Conservation (phyloP, 1,284 basidiomycete species). For the Clitocybe nebularis region DNA sequence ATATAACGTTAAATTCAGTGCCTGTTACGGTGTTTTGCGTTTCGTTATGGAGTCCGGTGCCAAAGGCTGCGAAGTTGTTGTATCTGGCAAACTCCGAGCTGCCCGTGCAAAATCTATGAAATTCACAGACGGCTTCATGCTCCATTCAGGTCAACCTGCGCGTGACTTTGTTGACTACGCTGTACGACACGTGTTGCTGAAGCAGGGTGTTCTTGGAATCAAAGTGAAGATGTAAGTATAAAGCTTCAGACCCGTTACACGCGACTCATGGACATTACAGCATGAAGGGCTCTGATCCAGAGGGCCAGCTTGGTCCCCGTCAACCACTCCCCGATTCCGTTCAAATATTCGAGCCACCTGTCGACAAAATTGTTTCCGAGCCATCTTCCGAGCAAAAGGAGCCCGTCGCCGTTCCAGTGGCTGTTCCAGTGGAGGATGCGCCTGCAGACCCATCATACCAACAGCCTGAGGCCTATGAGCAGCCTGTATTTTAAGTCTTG, state of each 20-base stretch:
- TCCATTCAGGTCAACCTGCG: slow-evolving; percentile 99
- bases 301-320: slow-evolving; percentile 83
- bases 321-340: slow-evolving; percentile 97
- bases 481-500: slow-evolving; percentile 46
- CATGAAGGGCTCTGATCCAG: slow-evolving; percentile 96
- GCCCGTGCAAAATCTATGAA: slow-evolving; percentile 99
- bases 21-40: slow-evolving; percentile 99
- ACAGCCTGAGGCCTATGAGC: slow-evolving; percentile 35
- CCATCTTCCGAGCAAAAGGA: slow-evolving; percentile 79
- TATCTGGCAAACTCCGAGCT: slow-evolving; percentile 99
- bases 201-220: slow-evolving; percentile 99
- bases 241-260: slow-evolving; percentile 22
- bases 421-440: slow-evolving; percentile 49
- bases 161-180: slow-evolving; percentile 98
- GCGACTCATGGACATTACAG: slow-evolving; percentile 35
- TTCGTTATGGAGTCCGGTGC: slow-evolving; percentile 99
- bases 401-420: slow-evolving; percentile 49
- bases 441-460: slow-evolving; percentile 38
- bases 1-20: slow-evolving; percentile 45
- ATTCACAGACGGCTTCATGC: slow-evolving; percentile 99
- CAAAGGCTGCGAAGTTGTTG: slow-evolving; percentile 99
- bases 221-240: slow-evolving; percentile 99
- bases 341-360: slow-evolving; percentile 80
- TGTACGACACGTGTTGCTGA: slow-evolving; percentile 96
- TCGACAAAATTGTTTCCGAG: slow-evolving; percentile 78